A percentile compares a stretch with the other conserved stretches of the same genome.
These are phyloP conservation scores for Cyberlindnera veronae DNA, from an alignment of 805 yeast genomes.

Conservation along the genomic window DNA sequence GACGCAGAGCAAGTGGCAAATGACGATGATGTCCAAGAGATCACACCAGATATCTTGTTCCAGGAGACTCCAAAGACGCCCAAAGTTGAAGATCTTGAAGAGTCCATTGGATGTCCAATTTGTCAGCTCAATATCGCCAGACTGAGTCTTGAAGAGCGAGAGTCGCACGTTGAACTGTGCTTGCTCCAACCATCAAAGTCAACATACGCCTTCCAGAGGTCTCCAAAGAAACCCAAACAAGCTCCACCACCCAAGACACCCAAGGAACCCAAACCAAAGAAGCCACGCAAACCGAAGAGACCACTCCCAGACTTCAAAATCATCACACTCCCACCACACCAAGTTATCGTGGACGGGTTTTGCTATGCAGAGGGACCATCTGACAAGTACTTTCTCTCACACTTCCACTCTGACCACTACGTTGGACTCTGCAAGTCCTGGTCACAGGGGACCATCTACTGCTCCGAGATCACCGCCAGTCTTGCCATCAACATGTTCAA, in stretches of 20 bases:
- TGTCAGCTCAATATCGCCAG: constrained; percentile 40
- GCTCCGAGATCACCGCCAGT: constrained; percentile 58
- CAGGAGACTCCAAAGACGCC: too few relatives aligned
- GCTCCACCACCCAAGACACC: constrained; percentile 14
- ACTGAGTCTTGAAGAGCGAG: constrained; percentile 40
- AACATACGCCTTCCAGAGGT: constrained; percentile 30
- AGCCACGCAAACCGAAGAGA: constrained; percentile 16
- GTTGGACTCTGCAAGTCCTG: constrained; percentile 80
- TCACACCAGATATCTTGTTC: too few relatives aligned
- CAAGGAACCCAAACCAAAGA: constrained; percentile 19
- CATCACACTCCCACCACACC: constrained; percentile 38
- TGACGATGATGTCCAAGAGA: background rate
- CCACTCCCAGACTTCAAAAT: constrained; percentile 49
- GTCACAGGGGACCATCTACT: constrained; percentile 68
- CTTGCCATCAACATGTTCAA: constrained; percentile 47
- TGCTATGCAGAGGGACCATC: constrained; percentile 43
- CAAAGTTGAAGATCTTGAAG: background rate
- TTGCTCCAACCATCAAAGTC: constrained; percentile 22
- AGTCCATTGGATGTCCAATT: constrained; percentile 44
- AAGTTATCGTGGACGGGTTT: constrained; percentile 68
- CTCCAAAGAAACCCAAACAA: constrained; percentile 24
- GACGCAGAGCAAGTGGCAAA: background rate
- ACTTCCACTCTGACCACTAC: constrained; percentile 94
- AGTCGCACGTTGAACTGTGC: constrained; percentile 56
- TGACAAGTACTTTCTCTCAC: constrained; percentile 60